phyloP scores from a whole-genome alignment of 2,329 filamentous ascomycete species.

The Penicillium sp. region DNA sequence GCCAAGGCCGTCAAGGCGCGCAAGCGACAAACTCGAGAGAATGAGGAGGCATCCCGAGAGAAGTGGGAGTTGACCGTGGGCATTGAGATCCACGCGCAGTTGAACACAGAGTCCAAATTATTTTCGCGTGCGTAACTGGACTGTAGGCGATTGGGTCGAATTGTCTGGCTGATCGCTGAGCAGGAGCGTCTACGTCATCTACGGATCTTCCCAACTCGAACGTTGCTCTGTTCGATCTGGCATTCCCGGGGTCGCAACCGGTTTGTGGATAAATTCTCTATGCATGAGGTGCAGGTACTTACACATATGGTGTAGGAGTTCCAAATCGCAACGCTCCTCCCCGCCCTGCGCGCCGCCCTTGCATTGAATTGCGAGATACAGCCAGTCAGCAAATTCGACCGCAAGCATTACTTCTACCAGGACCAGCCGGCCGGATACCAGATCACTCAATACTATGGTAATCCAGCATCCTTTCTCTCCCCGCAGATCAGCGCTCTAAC shows the following conservation, averaged over 20 bases:
- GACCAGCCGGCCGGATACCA: slow-evolving; percentile 95
- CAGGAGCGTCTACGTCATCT: slow-evolving; percentile 52
- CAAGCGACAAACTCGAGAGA: slow-evolving; percentile 30
- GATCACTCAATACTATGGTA: slow-evolving; percentile 86
- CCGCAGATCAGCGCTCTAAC: too few species aligned
- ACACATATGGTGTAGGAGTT: slow-evolving; percentile 45
- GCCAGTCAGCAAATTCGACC: slow-evolving; percentile 70
- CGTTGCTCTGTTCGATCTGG: slow-evolving; percentile 78
- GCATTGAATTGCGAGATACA: slow-evolving; percentile 74
- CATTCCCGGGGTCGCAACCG: slow-evolving; percentile 82
- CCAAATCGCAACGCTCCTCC: slow-evolving; percentile 71
- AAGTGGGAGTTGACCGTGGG: slow-evolving; percentile 88
- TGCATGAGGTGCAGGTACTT: not conserved
- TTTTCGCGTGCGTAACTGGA: slow-evolving; percentile 65
- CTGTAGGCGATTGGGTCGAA: too few species aligned
- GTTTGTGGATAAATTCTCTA: slow-evolving; percentile 27
- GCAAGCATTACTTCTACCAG: slow-evolving; percentile 99
- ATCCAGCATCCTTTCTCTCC: too few species aligned
- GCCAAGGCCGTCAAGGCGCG: slow-evolving; percentile 45
- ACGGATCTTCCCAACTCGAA: slow-evolving; percentile 71
- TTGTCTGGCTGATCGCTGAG: too few species aligned
- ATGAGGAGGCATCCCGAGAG: slow-evolving; percentile 27
- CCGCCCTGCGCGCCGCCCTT: slow-evolving; percentile 80
- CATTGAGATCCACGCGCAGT: slow-evolving; percentile 92
- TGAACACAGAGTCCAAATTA: slow-evolving; percentile 80